Conservation (phyloP, 2,329 filamentous ascomycete genomes). For the Drechslera avenae region DNA sequence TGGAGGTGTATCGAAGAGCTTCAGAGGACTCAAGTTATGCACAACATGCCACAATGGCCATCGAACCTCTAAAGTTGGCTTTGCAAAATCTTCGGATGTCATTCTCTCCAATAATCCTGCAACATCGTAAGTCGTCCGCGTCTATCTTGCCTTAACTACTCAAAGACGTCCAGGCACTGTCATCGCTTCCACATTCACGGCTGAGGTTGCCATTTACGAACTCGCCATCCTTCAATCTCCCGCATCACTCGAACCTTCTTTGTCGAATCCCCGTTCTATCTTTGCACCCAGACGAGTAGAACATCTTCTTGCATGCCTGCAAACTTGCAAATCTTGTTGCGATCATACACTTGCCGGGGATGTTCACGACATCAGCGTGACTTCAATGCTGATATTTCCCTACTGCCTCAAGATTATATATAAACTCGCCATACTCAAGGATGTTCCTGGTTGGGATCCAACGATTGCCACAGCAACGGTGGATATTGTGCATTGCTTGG, state of each 20-base stretch:
- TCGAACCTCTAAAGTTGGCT: constrained; percentile 17
- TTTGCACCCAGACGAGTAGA: constrained; percentile 19
- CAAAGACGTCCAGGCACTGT: constrained; percentile 13
- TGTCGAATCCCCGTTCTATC: neutral
- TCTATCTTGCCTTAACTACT: neutral
- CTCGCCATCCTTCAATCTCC: constrained; percentile 12
- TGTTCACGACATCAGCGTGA: constrained; percentile 3
- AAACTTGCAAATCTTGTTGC: constrained; percentile 19
- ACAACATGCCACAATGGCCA: constrained; percentile 16
- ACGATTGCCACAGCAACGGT: constrained; percentile 13
- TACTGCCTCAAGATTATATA: constrained; percentile 20
- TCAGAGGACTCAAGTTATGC: constrained; percentile 13
- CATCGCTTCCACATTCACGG: constrained; percentile 16
- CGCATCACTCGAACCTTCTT: neutral
- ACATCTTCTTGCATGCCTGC: constrained; percentile 17
- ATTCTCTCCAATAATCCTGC: constrained; percentile 11
- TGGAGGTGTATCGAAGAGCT: constrained; percentile 30
- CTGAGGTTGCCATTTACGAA: constrained; percentile 24
- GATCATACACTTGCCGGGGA: constrained; percentile 16
- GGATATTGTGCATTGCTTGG: constrained; percentile 14
- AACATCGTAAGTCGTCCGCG: constrained; percentile 17
- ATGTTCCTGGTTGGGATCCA: constrained; percentile 22
- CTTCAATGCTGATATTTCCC: constrained; percentile 19
- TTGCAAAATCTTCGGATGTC: constrained; percentile 15
- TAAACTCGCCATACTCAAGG: constrained; percentile 17